A percentile compares a stretch with the other conserved stretches of the same genome.
Conservation (phyloP, 208 protist species). For the Trypanosomatidae sp. region DNA sequence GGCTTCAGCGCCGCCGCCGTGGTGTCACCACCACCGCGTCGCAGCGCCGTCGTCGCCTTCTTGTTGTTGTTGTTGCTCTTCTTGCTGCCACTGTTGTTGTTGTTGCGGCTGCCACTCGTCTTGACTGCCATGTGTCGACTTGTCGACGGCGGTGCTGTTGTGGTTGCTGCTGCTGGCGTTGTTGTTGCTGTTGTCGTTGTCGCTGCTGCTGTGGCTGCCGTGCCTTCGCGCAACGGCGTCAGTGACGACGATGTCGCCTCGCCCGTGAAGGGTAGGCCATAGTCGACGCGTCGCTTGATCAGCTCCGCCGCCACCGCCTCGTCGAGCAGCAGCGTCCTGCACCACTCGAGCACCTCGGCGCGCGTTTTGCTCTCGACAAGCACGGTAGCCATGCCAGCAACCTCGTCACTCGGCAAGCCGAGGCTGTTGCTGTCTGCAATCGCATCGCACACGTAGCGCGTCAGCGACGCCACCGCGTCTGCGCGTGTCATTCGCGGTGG, state of each 20-base stretch:
- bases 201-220: too few relatives aligned
- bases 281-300: constrained; percentile 33
- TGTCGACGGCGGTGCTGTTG: background rate
- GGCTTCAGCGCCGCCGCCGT: constrained; percentile 28
- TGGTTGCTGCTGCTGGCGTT: background rate
- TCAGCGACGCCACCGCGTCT: constrained; percentile 7
- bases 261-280: constrained; percentile 49
- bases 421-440: constrained; percentile 68
- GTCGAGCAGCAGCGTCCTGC: constrained; percentile 55
- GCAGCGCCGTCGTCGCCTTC: too few relatives aligned
- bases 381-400: constrained; percentile 46
- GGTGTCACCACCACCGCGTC: constrained; percentile 5
- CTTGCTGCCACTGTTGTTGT: constrained; percentile 4
- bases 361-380: constrained; percentile 31
- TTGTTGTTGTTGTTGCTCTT: too few relatives aligned
- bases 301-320: constrained; percentile 57
- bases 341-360: constrained; percentile 60
- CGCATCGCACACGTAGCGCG: constrained; percentile 36
- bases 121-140: constrained; percentile 4
- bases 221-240: background rate
- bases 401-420: constrained; percentile 48
- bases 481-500: background rate
- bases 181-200: too few relatives aligned
- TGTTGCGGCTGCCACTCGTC: too few relatives aligned
- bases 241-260: constrained; percentile 2